These are phyloP conservation scores for Omphalotus olearius DNA, from an alignment of 1,284 basidiomycete genomes.

Conservation along the genomic window DNA sequence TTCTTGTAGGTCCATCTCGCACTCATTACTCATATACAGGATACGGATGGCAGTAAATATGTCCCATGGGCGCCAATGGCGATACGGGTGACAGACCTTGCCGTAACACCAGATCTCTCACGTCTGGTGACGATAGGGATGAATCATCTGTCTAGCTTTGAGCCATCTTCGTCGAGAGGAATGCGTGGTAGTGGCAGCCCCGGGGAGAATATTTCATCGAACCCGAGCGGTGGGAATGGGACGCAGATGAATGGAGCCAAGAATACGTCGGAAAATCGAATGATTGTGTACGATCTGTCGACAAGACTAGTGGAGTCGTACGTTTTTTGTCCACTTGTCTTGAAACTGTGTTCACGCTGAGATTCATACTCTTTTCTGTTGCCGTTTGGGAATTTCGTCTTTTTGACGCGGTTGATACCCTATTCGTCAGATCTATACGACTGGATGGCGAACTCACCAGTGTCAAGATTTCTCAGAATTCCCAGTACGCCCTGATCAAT, in stretches of 20 bases:
- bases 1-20: constrained; percentile 1
- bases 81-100: constrained; percentile 87
- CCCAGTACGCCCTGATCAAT: constrained; percentile 83
- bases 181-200: constrained; percentile 29
- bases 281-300: constrained; percentile 74
- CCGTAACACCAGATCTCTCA: constrained; percentile 81
- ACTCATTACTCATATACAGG: constrained; percentile 38
- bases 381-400: not conserved
- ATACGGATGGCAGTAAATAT: constrained; percentile 65
- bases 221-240: constrained; percentile 10
- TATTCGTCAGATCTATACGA: constrained; percentile 49
- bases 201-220: constrained; percentile 32
- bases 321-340: constrained; percentile 27
- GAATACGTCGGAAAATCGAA: constrained; percentile 43
- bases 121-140: constrained; percentile 84
- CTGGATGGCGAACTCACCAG: constrained; percentile 82
- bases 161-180: constrained; percentile 24
- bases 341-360: constrained; percentile 8
- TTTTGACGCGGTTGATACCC: constrained; percentile 1
- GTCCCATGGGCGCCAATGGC: constrained; percentile 71
- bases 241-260: constrained; percentile 9
- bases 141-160: constrained; percentile 36
- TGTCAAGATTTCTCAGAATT: constrained; percentile 85
- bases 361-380: constrained; percentile 10
- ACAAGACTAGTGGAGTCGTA: constrained; percentile 62